A percentile compares a stretch with the other conserved stretches of the same genome.
Conservation (phyloP, 805 yeast genomes). For the Yarrowia sp. region DNA sequence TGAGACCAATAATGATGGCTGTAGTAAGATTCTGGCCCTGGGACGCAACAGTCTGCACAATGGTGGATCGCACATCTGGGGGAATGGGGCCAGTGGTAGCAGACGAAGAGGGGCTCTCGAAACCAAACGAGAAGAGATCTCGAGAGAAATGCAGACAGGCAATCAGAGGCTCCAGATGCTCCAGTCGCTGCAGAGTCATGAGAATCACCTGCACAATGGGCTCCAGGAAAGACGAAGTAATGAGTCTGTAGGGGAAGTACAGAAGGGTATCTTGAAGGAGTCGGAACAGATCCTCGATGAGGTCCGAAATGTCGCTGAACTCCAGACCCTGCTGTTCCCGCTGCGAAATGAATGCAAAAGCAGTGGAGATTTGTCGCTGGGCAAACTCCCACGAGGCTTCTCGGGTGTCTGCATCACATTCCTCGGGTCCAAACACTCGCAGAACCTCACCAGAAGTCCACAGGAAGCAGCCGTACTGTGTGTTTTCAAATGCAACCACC, state of each 20-base stretch:
- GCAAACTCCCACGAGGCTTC: slow-evolving; percentile 73
- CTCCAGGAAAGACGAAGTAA: slow-evolving; percentile 38
- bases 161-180: slow-evolving; percentile 67
- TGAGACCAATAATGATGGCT: slow-evolving; percentile 60
- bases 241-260: slow-evolving; percentile 61
- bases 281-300: slow-evolving; percentile 81
- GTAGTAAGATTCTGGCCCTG: slow-evolving; percentile 56
- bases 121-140: slow-evolving; percentile 83
- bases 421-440: slow-evolving; percentile 58
- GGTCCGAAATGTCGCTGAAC: slow-evolving; percentile 51
- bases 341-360: slow-evolving; percentile 42
- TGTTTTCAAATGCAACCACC: slow-evolving; percentile 64
- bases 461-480: slow-evolving; percentile 74
- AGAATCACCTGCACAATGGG: slow-evolving; percentile 60
- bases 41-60: slow-evolving; percentile 48
- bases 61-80: slow-evolving; percentile 49
- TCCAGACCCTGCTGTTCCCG: slow-evolving; percentile 26
- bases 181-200: slow-evolving; percentile 48
- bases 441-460: slow-evolving; percentile 82
- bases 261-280: slow-evolving; percentile 73
- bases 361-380: slow-evolving; percentile 57
- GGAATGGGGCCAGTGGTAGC: slow-evolving; percentile 51
- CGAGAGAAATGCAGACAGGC: slow-evolving; percentile 71
- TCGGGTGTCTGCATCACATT: slow-evolving; percentile 47
- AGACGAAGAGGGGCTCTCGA: slow-evolving; percentile 74